A percentile compares a stretch with the other conserved stretches of the same genome.
phyloP scores from a whole-genome alignment of 78 protist species.

The Parvularia atlantis region DNA sequence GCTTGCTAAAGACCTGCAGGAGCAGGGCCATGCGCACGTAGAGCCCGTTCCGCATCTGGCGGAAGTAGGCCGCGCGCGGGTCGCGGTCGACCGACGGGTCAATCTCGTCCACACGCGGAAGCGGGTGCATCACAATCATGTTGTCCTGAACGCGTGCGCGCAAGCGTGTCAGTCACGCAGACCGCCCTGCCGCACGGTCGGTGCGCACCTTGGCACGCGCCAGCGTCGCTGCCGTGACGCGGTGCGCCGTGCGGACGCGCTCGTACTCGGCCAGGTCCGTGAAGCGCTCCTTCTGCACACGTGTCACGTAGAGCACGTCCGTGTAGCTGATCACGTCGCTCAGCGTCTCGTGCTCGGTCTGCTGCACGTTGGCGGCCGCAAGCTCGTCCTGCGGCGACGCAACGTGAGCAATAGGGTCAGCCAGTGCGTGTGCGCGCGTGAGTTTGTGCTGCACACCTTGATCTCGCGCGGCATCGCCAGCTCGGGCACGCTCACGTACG shows the following conservation, averaged over 20 bases:
- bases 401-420: slow-evolving; percentile 83
- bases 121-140: slow-evolving; percentile 85
- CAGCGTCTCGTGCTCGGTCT: slow-evolving; percentile 2
- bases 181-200: no score
- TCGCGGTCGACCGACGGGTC: slow-evolving; percentile 63
- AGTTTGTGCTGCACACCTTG: slow-evolving; percentile 21
- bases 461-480: slow-evolving; percentile 48
- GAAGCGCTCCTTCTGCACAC: slow-evolving; percentile 85
- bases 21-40: slow-evolving; percentile 88
- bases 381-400: slow-evolving; percentile 32
- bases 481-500: slow-evolving; percentile 51
- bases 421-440: slow-evolving; percentile 71
- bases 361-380: neutral
- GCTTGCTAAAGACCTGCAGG: no score
- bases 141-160: no score
- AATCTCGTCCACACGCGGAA: slow-evolving; percentile 85
- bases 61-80: slow-evolving; percentile 85
- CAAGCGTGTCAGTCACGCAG: no score
- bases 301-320: slow-evolving; percentile 86
- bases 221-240: slow-evolving; percentile 54
- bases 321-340: slow-evolving; percentile 36
- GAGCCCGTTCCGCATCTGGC: slow-evolving; percentile 82
- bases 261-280: slow-evolving; percentile 34
- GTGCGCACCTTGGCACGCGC: no score
- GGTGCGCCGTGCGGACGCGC: slow-evolving; percentile 14